Conservation (phyloP, 192 early-diverging fungal species). For the Allomyces macrogynus region DNA sequence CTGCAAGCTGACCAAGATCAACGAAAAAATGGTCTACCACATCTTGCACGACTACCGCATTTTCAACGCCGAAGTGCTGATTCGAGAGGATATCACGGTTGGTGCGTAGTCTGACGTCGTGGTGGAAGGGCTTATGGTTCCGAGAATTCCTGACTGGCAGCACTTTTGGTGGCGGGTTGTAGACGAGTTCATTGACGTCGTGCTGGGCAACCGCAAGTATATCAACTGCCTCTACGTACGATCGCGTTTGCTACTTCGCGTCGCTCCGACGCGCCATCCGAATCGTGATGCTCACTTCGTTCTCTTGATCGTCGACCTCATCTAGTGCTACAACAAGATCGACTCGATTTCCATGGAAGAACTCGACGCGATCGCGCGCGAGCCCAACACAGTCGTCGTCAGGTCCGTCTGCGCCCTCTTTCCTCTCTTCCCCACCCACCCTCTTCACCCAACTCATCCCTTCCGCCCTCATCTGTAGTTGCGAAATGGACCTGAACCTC, state of each 20-base stretch:
- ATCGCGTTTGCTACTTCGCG: neutral
- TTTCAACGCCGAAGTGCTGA: constrained; percentile 19
- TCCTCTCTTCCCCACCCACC: neutral
- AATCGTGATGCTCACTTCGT: no score
- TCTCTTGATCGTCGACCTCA: no score
- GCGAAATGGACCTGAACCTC: constrained; percentile 35
- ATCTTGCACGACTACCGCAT: constrained; percentile 88
- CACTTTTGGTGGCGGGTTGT: constrained; percentile 4
- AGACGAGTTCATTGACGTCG: constrained; percentile 97
- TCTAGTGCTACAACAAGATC: constrained; percentile 75
- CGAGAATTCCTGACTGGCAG: neutral
- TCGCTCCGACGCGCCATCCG: no score
- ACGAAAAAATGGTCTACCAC: constrained; percentile 76
- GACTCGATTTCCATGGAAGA: constrained; percentile 90
- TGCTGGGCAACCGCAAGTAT: constrained; percentile 87
- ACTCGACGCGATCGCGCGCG: constrained; percentile 73
- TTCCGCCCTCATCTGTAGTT: neutral
- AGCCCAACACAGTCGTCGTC: constrained; percentile 19
- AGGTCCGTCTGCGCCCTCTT: neutral
- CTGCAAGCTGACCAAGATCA: constrained; percentile 62
- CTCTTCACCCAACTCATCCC: no score
- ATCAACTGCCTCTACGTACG: constrained; percentile 56
- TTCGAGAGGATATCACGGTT: constrained; percentile 88
- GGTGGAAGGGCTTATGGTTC: neutral
- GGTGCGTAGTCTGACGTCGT: neutral